Evolutionary conservation across 169 alveolate species (phyloP).

Genomic region (Plasmodium knowlesi): DNA sequence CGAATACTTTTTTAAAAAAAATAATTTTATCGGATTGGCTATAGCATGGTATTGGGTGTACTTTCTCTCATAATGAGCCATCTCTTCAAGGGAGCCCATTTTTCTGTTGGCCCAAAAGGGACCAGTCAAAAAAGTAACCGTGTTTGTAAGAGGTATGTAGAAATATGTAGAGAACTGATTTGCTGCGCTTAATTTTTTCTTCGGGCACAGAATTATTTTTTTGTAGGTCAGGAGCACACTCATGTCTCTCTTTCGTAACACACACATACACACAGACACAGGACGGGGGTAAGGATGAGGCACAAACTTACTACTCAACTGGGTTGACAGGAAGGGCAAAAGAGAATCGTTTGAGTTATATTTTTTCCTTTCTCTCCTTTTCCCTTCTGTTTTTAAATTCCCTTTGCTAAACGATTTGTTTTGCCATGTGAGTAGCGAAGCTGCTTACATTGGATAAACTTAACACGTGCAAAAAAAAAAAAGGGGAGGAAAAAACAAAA

Average conservation of each 20-base stretch:
- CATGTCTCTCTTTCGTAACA: background rate
- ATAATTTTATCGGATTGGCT: background rate
- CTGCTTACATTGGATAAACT: background rate
- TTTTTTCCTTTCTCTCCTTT: background rate
- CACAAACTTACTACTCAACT: background rate
- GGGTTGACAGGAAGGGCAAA: background rate
- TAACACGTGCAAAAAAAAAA: background rate
- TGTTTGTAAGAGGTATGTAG: background rate
- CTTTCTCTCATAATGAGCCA: constrained; percentile 7
- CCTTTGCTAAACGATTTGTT: background rate
- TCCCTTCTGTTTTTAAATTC: background rate
- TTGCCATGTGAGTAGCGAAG: background rate
- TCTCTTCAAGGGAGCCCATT: background rate
- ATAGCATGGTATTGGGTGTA: background rate
- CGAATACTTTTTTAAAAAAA: background rate
- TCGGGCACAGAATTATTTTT: background rate
- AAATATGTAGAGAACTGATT: background rate
- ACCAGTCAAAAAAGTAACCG: background rate
- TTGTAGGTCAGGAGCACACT: background rate
- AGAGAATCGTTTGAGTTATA: background rate
- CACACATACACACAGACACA: background rate
- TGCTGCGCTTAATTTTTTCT: background rate
- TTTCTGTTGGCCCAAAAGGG: background rate
- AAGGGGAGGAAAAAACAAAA: background rate
- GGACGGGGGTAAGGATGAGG: background rate